These are phyloP conservation scores for Lodderomyces elongisporus DNA, from an alignment of 1,139 yeast species.

Conservation along the genomic window DNA sequence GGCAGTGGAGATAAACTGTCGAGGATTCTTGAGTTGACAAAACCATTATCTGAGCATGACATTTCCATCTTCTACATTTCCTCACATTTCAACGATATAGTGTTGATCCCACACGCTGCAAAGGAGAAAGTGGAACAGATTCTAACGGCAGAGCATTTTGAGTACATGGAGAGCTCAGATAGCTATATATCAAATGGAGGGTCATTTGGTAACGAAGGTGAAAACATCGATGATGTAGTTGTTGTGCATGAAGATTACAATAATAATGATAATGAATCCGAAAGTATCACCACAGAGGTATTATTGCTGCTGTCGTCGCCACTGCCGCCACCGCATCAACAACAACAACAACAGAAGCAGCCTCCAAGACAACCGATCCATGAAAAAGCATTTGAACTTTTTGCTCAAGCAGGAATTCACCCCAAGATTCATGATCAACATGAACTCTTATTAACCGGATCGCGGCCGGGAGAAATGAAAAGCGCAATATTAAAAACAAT, in stretches of 20 bases:
- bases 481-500: conserved; percentile 35
- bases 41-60: conserved; percentile 54
- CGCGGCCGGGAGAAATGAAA: conserved; percentile 46
- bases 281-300: background rate
- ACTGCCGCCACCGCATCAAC: no score
- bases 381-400: conserved; percentile 33
- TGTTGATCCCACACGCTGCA: conserved; percentile 49
- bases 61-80: conserved; percentile 61
- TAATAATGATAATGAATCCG: no score
- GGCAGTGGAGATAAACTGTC: conserved; percentile 51
- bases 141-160: conserved; percentile 39
- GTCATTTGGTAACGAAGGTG: no score
- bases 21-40: conserved; percentile 53
- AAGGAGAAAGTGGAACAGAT: conserved; percentile 43
- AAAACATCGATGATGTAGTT: conserved; percentile 2
- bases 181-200: conserved; percentile 20
- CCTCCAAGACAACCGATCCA: conserved; percentile 7
- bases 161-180: conserved; percentile 39
- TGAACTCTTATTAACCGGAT: conserved; percentile 56
- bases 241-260: no score
- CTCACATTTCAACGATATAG: conserved; percentile 63
- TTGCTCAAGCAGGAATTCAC: conserved; percentile 34
- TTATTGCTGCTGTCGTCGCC: background rate
- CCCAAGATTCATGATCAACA: conserved; percentile 41
- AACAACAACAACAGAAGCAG: no score